Evolutionary conservation across 2,329 filamentous ascomycete species (phyloP), one percentile per base, ranked within the genome.

Genomic region (Chaetoscypha palmicola): DNA sequence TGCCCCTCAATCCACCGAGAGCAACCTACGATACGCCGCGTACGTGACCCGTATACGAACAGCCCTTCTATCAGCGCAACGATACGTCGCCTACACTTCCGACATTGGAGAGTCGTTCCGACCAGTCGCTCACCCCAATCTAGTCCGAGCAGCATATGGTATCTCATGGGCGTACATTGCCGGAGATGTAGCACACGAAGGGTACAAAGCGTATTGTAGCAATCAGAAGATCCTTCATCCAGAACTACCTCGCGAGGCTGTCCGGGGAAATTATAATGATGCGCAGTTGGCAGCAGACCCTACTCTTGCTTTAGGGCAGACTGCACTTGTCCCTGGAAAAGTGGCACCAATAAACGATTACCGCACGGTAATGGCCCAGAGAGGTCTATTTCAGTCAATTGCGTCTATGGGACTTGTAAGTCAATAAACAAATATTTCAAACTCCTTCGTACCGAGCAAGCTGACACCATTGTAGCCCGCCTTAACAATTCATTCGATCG

Each of bases 101-200:
- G 91, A 97, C 59, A 91, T 98, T 52, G 92, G 92, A 62, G 92
- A 98, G 66, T 94, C 86, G 0, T 98, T 98, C 67, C 80, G 92
- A 2, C 92, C 92, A 0, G 76, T 98, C 30, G 90, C 91, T 3
- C 90, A 96, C 62, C 91, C 89, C 0, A 81, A 74, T 58, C 68
- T 94, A 2, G 84, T 98, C 9, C 78, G 83, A 47, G 72, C 78
- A 37, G 92, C 92, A 4, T 98, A 98, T 61, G 91, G 79, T 38
- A 71, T 98, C 32, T 94, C 87, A 2, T 97, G 92, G 92, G 72
- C 85, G 9, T 98, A 98, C 60, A 77, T 98, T 17, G 66, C 89
- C 11, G 91, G 92, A 38, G 92, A 98, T 60, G 91, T 97, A 37
- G 74, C 77, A 24, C 83, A 96, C 61, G 92, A 98, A 65, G 91